A percentile compares a stretch with the other conserved stretches of the same genome.
phyloP scores from a whole-genome alignment of 768 basidiomycete species.

The Mycena vitilis region DNA sequence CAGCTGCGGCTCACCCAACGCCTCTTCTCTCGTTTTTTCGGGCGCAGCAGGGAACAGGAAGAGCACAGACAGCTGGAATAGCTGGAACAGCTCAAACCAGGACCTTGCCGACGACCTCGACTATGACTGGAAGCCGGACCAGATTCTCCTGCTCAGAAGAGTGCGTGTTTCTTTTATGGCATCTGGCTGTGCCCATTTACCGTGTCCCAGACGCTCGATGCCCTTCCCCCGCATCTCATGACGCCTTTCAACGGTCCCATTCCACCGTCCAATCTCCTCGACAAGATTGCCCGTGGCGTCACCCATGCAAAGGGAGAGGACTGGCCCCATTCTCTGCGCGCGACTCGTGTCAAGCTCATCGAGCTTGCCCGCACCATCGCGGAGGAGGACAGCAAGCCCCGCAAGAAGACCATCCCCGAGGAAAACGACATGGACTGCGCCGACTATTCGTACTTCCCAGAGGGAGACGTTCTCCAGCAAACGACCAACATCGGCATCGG shows the following conservation, averaged over 20 bases:
- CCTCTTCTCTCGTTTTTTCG: slow-evolving; percentile 64
- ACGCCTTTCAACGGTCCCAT: slow-evolving; percentile 89
- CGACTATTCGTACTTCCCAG: slow-evolving; percentile 41
- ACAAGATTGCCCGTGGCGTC: slow-evolving; percentile 86
- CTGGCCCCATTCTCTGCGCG: slow-evolving; percentile 86
- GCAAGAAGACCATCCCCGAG: slow-evolving; percentile 57
- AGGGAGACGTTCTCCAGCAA: slow-evolving; percentile 55
- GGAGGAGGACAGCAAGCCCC: slow-evolving; percentile 61
- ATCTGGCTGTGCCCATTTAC: slow-evolving; percentile 27
- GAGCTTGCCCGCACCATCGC: slow-evolving; percentile 79
- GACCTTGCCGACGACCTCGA: slow-evolving; percentile 72
- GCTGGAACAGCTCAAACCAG: slow-evolving; percentile 85
- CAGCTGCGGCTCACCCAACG: slow-evolving; percentile 64
- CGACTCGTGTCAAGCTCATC: slow-evolving; percentile 85
- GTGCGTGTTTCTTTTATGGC: slow-evolving; percentile 53
- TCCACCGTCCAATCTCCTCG: slow-evolving; percentile 87
- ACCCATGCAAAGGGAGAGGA: slow-evolving; percentile 78
- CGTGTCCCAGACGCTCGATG: slow-evolving; percentile 76
- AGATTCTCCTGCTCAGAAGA: slow-evolving; percentile 72
- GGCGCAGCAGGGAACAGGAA: slow-evolving; percentile 62
- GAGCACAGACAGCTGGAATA: slow-evolving; percentile 88
- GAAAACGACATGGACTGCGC: slow-evolving; percentile 48
- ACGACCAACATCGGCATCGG: slow-evolving; percentile 61
- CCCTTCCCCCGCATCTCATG: slow-evolving; percentile 84
- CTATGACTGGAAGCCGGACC: slow-evolving; percentile 81